These are phyloP conservation scores for Verticillium zaregamsianum DNA, from an alignment of 2,329 filamentous ascomycete genomes.

Conservation along the genomic window DNA sequence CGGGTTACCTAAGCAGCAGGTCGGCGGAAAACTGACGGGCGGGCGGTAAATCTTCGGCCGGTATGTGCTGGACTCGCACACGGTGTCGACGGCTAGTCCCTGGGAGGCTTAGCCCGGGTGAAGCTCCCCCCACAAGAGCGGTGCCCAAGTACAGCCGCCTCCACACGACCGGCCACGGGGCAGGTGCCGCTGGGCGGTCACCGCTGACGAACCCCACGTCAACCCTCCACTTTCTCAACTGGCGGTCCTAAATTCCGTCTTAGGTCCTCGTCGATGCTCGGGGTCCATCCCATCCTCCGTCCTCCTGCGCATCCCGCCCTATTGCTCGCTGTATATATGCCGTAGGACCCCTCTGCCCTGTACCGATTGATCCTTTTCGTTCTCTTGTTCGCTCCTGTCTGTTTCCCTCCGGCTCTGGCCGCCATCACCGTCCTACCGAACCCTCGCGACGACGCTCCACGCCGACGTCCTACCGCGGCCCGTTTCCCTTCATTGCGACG, in stretches of 20 bases:
- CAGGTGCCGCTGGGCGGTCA: background rate
- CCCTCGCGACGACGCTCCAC: no score
- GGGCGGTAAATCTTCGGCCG: background rate
- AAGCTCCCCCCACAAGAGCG: background rate
- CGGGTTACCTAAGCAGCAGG: no score
- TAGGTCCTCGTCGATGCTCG: background rate
- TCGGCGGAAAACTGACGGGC: background rate
- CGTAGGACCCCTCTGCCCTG: background rate
- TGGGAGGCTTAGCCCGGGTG: background rate
- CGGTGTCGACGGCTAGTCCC: background rate
- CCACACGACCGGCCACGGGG: conserved; percentile 6
- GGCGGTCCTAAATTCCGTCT: conserved; percentile 6
- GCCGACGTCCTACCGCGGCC: background rate
- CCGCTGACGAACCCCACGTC: conserved; percentile 2
- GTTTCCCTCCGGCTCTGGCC: background rate
- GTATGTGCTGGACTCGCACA: background rate
- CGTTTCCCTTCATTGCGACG: background rate
- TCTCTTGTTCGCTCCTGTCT: background rate
- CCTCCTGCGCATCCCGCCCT: background rate
- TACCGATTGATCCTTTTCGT: background rate
- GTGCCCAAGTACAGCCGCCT: background rate
- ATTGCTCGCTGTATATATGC: background rate
- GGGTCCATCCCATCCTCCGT: background rate
- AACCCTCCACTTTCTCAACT: conserved; percentile 3
- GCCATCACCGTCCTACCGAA: no score